phyloP scores from a whole-genome alignment of 441 rosid species.

The Pelargonium myrrhifolium region DNA sequence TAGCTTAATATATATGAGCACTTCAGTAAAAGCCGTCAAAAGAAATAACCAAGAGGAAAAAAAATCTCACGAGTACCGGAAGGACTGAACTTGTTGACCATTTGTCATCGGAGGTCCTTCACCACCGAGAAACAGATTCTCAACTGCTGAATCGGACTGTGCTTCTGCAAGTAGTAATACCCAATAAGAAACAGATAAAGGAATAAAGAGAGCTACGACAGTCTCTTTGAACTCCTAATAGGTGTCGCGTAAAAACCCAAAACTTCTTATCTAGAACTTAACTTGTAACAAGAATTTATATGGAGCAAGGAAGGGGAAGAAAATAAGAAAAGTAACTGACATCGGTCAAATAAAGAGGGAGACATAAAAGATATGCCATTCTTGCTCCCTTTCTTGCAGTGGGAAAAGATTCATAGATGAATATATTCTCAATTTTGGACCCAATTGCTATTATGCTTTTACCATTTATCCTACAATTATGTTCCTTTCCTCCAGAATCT shows the following conservation, averaged over 20 bases:
- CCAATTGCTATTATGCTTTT: constrained; percentile 23
- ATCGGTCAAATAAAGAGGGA: constrained; percentile 13
- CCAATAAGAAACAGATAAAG: constrained; percentile 14
- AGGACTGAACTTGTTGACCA: constrained; percentile 38
- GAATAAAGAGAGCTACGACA: background rate
- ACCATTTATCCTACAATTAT: constrained; percentile 12
- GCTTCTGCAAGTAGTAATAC: constrained; percentile 35
- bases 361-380: constrained; percentile 13
- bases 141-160: constrained; percentile 32
- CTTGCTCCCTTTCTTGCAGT: constrained; percentile 27
- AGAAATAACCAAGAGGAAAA: background rate
- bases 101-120: constrained; percentile 32
- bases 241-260: constrained; percentile 19
- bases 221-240: constrained; percentile 17
- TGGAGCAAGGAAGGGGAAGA: background rate
- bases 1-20: background rate
- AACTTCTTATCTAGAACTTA: constrained; percentile 10
- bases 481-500: constrained; percentile 6
- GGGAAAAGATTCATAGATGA: constrained; percentile 25
- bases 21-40: background rate
- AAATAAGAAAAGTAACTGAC: constrained; percentile 7
- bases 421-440: constrained; percentile 38
- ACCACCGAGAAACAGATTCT: constrained; percentile 36
- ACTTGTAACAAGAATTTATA: constrained; percentile 13
- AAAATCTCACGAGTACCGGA: constrained; percentile 36